phyloP scores from a whole-genome alignment of 2,329 filamentous ascomycete genomes.

The Calonectria hongkongensis region DNA sequence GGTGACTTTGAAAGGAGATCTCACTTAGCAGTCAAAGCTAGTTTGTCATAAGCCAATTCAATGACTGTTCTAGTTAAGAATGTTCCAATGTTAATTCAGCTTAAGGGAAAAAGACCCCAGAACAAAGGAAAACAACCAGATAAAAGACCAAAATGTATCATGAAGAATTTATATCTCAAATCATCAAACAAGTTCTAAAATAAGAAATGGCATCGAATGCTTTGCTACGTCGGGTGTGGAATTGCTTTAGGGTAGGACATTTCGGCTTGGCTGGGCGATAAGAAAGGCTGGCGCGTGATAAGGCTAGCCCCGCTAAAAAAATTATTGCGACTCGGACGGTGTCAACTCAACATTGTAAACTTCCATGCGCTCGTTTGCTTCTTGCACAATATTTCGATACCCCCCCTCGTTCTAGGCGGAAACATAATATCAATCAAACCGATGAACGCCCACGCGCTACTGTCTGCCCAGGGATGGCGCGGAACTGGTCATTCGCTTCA shows the following conservation, averaged over 20 bases:
- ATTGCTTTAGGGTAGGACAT: neutral
- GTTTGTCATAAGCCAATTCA: too few species aligned
- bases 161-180: too few species aligned
- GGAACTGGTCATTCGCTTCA: slow-evolving; percentile 93
- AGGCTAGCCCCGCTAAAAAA: slow-evolving; percentile 57
- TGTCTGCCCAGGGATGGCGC: slow-evolving; percentile 92
- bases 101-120: too few species aligned
- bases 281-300: slow-evolving; percentile 48
- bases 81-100: too few species aligned
- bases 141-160: too few species aligned
- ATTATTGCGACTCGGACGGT: slow-evolving; percentile 1
- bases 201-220: neutral
- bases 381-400: slow-evolving; percentile 10
- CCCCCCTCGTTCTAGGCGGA: neutral
- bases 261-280: slow-evolving; percentile 37
- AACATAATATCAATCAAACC: neutral
- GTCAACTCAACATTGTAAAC: slow-evolving; percentile 12
- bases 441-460: slow-evolving; percentile 91
- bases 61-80: too few species aligned
- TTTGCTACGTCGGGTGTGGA: neutral
- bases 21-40: too few species aligned
- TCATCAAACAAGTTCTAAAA: too few species aligned
- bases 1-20: too few species aligned
- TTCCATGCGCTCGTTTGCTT: slow-evolving; percentile 15
- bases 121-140: too few species aligned